Conservation (phyloP, 495 filamentous ascomycete genomes). For the Annulohypoxylon bovei region DNA sequence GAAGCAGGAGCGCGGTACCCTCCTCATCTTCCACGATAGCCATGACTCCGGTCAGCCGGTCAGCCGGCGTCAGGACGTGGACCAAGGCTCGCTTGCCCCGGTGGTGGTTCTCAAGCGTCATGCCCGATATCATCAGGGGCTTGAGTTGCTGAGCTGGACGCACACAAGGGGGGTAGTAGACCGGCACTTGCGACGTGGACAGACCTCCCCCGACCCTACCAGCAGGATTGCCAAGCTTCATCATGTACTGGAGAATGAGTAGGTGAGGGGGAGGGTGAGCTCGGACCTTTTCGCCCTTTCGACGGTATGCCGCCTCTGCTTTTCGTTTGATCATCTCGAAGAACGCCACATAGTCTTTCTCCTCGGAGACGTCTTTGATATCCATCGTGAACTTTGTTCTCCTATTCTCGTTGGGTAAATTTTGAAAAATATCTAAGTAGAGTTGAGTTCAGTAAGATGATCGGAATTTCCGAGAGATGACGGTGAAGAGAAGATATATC, state of each 20-base stretch:
- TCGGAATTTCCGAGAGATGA: background rate
- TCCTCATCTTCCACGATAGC: slow-evolving; percentile 61
- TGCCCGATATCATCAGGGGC: slow-evolving; percentile 38
- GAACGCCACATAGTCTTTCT: background rate
- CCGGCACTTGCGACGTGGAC: slow-evolving; percentile 15
- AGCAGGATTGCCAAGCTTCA: background rate
- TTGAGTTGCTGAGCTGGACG: slow-evolving; percentile 19
- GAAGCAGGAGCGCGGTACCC: slow-evolving; percentile 49
- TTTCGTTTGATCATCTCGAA: background rate
- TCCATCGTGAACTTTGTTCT: slow-evolving; percentile 4
- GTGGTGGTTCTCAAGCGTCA: slow-evolving; percentile 61
- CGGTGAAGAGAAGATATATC: background rate
- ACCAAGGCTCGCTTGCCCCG: slow-evolving; percentile 54
- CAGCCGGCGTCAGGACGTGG: slow-evolving; percentile 49
- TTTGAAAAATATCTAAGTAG: background rate
- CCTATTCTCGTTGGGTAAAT: background rate
- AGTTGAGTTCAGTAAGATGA: background rate
- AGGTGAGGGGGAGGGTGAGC: slow-evolving; percentile 6
- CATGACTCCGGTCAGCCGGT: slow-evolving; percentile 51
- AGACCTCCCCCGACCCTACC: no score
- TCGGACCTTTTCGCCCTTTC: slow-evolving; percentile 32
- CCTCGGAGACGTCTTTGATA: background rate
- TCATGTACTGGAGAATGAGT: slow-evolving; percentile 13
- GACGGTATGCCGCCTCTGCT: slow-evolving; percentile 9
- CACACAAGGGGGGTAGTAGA: slow-evolving; percentile 26